Base-by-base conservation (phyloP, 768 basidiomycete species). In the Coprinellus micaceus region DNA sequence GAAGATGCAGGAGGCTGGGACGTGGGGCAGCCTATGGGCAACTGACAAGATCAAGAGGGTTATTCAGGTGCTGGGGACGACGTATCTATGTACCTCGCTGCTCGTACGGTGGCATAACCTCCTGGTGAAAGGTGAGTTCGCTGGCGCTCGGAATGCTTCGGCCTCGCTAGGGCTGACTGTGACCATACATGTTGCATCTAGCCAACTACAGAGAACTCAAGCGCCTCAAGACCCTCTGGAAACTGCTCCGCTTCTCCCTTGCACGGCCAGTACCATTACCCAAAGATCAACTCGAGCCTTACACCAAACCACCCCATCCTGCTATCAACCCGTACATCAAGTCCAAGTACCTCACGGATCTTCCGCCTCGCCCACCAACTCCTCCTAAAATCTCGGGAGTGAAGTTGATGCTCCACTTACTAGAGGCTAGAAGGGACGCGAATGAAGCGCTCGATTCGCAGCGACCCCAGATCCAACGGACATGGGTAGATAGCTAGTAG, bases 81-180 rank as follows among this genome's bases (percentile, higher is more conserved):
- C 66, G 7, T 75, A 71, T 50, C 56, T 61, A 10, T 66, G 70
- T 10, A 65, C 73, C 5, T 70, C 68, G 59, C 41, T 75, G 17
- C 63, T 82, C 9, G 67, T 74, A 17, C 71, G 69, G 47, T 82
- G 79, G 78, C 81, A 83, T 60, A 73, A 71, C 36, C 51, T 68
- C 26, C 68, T 82, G 40, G 69, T 61, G 13, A 60, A 62, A 60
- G 57, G 69, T 70, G 59, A 66, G 39, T 15, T 44, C 4, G 29
- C 41, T 13, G 40, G 17, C 21, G 15, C 44, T 10, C 28, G 19
- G 21, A 29, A 37, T 22, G n/a, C 12, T 39, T 19, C 52, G 33
- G 11, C 19, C 26, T 12, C 19, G 19, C 9, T 10, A 12, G 13
- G 10, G 19, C 9, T 7, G 13, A 19, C 10, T 15, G 7, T 21